Conservation (phyloP, 2,329 filamentous ascomycete species). For the Hypomyces rosellus region DNA sequence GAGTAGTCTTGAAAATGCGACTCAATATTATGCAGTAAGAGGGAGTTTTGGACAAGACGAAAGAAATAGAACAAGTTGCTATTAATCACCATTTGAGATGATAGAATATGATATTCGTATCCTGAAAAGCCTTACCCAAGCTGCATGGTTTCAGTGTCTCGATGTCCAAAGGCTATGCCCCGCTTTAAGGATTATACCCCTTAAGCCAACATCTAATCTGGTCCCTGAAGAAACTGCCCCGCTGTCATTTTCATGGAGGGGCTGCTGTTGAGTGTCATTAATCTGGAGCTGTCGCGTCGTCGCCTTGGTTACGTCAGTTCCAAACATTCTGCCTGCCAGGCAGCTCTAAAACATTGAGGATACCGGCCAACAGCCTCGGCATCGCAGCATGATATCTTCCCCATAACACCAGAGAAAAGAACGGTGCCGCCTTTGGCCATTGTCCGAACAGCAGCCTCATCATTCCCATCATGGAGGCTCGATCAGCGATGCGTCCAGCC, state of each 20-base stretch:
- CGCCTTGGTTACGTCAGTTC: slow-evolving; percentile 1
- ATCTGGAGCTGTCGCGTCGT: not conserved
- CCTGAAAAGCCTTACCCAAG: not conserved
- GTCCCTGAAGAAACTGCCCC: slow-evolving; percentile 2
- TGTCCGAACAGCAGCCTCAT: not conserved
- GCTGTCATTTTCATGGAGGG: slow-evolving; percentile 10
- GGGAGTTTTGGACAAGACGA: no score
- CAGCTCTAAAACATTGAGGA: not conserved
- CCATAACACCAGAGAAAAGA: slow-evolving; percentile 5
- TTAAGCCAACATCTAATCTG: slow-evolving; percentile 1
- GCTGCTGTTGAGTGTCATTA: not conserved
- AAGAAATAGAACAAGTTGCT: no score
- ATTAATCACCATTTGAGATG: no score
- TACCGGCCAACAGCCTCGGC: slow-evolving; percentile 1
- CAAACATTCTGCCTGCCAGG: slow-evolving; percentile 9
- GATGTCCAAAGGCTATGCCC: not conserved
- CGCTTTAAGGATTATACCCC: not conserved
- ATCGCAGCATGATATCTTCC: slow-evolving; percentile 9
- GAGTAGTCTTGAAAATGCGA: no score
- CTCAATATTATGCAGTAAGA: no score
- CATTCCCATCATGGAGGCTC: slow-evolving; percentile 24
- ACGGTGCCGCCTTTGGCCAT: slow-evolving; percentile 6
- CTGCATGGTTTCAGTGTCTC: not conserved
- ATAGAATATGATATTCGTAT: no score
- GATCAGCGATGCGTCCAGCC: slow-evolving; percentile 27